Conservation (phyloP, 2,329 filamentous ascomycete genomes). For the Hypoxylon sp. region DNA sequence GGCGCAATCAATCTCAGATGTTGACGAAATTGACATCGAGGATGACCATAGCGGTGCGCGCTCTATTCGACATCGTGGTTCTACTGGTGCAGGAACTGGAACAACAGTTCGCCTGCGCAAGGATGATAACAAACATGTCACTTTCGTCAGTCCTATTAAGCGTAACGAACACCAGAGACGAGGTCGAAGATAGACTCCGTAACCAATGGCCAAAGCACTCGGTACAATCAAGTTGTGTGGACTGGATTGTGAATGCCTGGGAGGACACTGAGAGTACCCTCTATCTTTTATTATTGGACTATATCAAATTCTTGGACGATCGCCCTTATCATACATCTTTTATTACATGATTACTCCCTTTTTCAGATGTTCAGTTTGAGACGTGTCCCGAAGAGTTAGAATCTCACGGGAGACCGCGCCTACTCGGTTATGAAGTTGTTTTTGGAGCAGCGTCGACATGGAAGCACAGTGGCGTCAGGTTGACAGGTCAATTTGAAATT, state of each 20-base stretch:
- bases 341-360: conserved; percentile 44
- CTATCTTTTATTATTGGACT: conserved; percentile 28
- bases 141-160: conserved; percentile 68
- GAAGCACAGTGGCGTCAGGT: conserved; percentile 43
- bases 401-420: conserved; percentile 11
- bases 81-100: conserved; percentile 54
- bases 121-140: conserved; percentile 69
- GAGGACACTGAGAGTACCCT: conserved; percentile 8
- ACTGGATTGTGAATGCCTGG: conserved; percentile 2
- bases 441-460: conserved; percentile 26
- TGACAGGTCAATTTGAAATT: conserved; percentile 45
- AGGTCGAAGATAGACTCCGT: conserved; percentile 34
- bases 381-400: conserved; percentile 27
- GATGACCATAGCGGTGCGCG: conserved; percentile 66
- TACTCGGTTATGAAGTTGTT: conserved; percentile 35
- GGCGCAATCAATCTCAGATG: conserved; percentile 71
- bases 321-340: conserved; percentile 46
- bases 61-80: conserved; percentile 61
- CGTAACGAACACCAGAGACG: conserved; percentile 57
- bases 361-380: conserved; percentile 29
- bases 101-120: conserved; percentile 67
- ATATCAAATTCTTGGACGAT: conserved; percentile 45
- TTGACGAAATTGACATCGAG: conserved; percentile 74
- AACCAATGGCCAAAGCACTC: conserved; percentile 33
- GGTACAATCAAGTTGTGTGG: conserved; percentile 15